Evolutionary conservation across 208 protist species (phyloP).

Genomic region (Leishmania arabica): DNA sequence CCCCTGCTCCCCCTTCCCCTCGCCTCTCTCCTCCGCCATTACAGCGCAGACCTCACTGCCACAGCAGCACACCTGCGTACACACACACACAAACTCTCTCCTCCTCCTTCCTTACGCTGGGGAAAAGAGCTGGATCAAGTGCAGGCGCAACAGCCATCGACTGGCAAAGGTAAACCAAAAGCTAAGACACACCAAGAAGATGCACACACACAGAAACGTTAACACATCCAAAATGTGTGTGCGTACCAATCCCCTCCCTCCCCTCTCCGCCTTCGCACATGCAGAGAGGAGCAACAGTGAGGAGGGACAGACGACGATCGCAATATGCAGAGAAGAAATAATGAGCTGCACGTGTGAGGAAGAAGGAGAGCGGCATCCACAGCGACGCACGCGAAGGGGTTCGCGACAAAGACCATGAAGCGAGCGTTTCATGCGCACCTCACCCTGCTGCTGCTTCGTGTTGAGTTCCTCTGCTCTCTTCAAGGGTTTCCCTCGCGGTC

Average conservation of each 20-base stretch:
- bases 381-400: background rate
- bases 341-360: background rate
- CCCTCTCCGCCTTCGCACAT: background rate
- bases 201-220: too few relatives aligned
- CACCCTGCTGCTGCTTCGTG: background rate
- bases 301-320: background rate
- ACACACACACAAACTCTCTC: background rate
- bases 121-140: background rate
- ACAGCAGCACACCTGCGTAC: background rate
- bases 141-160: background rate
- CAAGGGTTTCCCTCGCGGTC: background rate
- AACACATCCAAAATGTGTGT: too few relatives aligned
- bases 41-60: background rate
- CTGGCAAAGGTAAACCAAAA: background rate
- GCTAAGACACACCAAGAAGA: too few relatives aligned
- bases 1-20: background rate
- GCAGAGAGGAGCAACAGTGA: background rate
- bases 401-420: background rate
- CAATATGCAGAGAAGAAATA: background rate
- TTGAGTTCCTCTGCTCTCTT: background rate
- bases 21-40: background rate
- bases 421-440: background rate
- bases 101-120: too few relatives aligned
- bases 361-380: background rate
- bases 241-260: background rate